These are phyloP conservation scores for Chloropicon primus DNA, from an alignment of 139 green algal genomes.

Conservation along the genomic window DNA sequence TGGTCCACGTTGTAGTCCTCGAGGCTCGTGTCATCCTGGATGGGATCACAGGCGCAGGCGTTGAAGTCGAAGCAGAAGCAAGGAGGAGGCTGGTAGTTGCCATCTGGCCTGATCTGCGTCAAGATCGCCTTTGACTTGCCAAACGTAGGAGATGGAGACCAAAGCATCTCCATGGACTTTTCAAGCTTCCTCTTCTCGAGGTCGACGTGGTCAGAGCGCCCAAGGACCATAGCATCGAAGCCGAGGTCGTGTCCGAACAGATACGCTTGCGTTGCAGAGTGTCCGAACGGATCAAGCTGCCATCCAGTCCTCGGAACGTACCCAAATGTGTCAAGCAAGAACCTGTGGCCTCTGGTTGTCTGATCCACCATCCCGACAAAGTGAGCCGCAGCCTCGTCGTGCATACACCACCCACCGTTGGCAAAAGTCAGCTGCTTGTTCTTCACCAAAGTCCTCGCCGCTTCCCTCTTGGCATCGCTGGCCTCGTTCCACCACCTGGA, in stretches of 20 bases:
- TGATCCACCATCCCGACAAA: conserved; percentile 83
- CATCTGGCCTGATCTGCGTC: not conserved
- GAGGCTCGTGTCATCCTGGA: conserved; percentile 51
- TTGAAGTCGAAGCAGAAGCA: not conserved
- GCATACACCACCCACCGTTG: conserved; percentile 67
- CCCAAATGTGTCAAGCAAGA: conserved; percentile 43
- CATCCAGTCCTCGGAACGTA: conserved; percentile 45
- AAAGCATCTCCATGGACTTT: not conserved
- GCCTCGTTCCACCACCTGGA: conserved; percentile 63
- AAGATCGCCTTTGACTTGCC: not conserved
- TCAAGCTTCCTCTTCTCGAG: not conserved
- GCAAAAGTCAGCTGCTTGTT: conserved; percentile 57
- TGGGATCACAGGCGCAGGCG: not conserved
- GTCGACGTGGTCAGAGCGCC: conserved; percentile 49
- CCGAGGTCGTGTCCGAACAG: conserved; percentile 51
- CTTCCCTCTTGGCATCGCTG: conserved; percentile 13
- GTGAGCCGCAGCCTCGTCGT: conserved; percentile 75
- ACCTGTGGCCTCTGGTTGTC: conserved; percentile 60
- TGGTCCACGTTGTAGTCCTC: conserved; percentile 63
- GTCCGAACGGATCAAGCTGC: conserved; percentile 88
- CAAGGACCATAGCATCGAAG: conserved; percentile 76
- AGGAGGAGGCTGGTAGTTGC: not conserved
- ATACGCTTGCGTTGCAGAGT: conserved; percentile 62
- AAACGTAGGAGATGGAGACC: not conserved
- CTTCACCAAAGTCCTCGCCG: conserved; percentile 27